A percentile compares a stretch with the other conserved stretches of the same genome.
phyloP scores from a whole-genome alignment of 768 basidiomycete species.

The Termitomyces eurrhizus region DNA sequence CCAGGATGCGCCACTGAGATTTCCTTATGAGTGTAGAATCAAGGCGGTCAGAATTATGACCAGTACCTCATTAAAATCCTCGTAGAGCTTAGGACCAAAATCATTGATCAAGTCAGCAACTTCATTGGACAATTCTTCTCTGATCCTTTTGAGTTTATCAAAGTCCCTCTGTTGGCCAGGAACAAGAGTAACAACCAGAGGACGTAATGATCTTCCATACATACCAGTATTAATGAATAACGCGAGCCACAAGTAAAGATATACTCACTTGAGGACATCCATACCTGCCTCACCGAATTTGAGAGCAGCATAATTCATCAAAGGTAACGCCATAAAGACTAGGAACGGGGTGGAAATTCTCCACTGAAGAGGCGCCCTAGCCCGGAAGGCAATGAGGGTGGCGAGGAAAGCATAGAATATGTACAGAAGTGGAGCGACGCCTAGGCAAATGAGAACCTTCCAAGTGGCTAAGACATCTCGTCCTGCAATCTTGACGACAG shows the following conservation, averaged over 20 bases:
- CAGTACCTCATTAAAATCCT: conserved; percentile 79
- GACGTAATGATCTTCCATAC: conserved; percentile 72
- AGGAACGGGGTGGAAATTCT: conserved; percentile 74
- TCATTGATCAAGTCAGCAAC: conserved; percentile 81
- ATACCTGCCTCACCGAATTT: conserved; percentile 98
- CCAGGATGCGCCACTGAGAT: conserved; percentile 68
- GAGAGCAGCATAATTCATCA: conserved; percentile 89
- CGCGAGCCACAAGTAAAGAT: neutral
- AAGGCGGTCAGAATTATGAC: neutral
- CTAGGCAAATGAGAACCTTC: conserved; percentile 94
- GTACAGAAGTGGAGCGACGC: conserved; percentile 86
- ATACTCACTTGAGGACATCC: conserved; percentile 88
- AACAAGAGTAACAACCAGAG: conserved; percentile 80
- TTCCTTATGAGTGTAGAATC: conserved; percentile 7
- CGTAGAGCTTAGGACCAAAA: conserved; percentile 83
- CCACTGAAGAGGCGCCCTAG: conserved; percentile 58
- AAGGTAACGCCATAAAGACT: conserved; percentile 70
- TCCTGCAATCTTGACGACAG: conserved; percentile 92
- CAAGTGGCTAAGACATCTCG: conserved; percentile 96
- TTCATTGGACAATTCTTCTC: conserved; percentile 76
- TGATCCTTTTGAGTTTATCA: conserved; percentile 68
- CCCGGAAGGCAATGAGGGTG: conserved; percentile 65
- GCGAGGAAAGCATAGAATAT: conserved; percentile 78
- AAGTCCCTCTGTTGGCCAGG: conserved; percentile 87
- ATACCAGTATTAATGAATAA: conserved; percentile 4